Percentiles rank a stretch among this genome's conserved stretches.
phyloP scores from a whole-genome alignment of 495 filamentous ascomycete genomes.

The Tuber aestivum region DNA sequence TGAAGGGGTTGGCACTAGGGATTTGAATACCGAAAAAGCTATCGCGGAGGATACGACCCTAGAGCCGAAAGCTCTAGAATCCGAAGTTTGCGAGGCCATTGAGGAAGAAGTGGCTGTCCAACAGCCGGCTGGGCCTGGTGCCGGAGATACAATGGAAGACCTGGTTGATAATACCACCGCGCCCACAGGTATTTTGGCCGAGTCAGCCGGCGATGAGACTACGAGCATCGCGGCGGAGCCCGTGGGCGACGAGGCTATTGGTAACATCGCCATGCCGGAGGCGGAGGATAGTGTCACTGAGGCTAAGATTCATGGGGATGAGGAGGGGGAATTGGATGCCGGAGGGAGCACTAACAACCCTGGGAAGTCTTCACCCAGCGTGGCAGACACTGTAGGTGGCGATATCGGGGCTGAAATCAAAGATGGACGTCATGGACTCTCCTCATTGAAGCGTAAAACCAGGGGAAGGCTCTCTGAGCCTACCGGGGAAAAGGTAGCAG shows the following conservation, averaged over 20 bases:
- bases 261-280: not conserved
- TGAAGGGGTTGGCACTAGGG: not conserved
- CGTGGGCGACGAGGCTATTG: not conserved
- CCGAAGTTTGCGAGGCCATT: not conserved
- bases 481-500: not conserved
- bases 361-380: not conserved
- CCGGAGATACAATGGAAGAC: not conserved
- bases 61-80: not conserved
- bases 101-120: not conserved
- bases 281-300: not conserved
- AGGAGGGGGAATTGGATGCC: not conserved
- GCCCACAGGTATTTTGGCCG: not conserved
- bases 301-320: not conserved
- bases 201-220: not conserved
- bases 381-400: not conserved
- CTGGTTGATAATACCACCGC: not conserved
- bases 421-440: not conserved
- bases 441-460: not conserved
- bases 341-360: not conserved
- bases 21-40: not conserved
- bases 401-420: not conserved
- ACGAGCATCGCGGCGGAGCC: not conserved
- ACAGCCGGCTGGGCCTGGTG: not conserved
- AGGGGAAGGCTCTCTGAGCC: constrained; percentile 1
- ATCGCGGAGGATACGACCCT: not conserved